Percentiles rank a stretch among this genome's conserved stretches.
These are phyloP conservation scores for Dendrobium officinale DNA, from an alignment of 106 monocot species.

Conservation along the genomic window DNA sequence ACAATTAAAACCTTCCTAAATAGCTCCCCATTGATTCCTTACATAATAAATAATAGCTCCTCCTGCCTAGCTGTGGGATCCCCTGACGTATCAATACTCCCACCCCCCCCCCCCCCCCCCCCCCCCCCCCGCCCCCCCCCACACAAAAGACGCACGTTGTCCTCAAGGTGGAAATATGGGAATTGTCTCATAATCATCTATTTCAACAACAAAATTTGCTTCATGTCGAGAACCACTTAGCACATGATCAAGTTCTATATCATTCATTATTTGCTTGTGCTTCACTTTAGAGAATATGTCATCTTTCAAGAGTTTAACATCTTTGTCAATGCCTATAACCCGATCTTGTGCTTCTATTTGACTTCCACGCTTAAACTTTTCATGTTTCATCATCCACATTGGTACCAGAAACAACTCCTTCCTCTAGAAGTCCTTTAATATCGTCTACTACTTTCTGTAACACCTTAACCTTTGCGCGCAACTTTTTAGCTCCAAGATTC, in stretches of 20 bases:
- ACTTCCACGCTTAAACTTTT: slow-evolving; percentile 21
- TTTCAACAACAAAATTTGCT: slow-evolving; percentile 4
- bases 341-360: slow-evolving; percentile 1
- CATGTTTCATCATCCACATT: slow-evolving; percentile 12
- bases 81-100: no score
- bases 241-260: slow-evolving; percentile 66
- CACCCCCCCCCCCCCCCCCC: no score
- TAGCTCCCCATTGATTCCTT: no score
- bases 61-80: no score
- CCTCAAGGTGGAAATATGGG: no score
- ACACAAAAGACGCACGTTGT: no score
- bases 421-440: slow-evolving; percentile 1
- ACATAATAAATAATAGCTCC: no score
- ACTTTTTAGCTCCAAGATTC: slow-evolving; percentile 39
- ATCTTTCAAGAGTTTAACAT: slow-evolving; percentile 3
- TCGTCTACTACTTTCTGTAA: slow-evolving; percentile 41
- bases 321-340: neutral
- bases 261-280: slow-evolving; percentile 47
- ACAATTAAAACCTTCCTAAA: no score
- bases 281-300: slow-evolving; percentile 18
- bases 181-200: slow-evolving; percentile 19
- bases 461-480: slow-evolving; percentile 43
- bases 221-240: slow-evolving; percentile 9
- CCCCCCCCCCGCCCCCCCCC: no score
- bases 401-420: slow-evolving; percentile 18